Evolutionary conservation across 768 basidiomycete species (phyloP).

Genomic region (Mycena alexandri): DNA sequence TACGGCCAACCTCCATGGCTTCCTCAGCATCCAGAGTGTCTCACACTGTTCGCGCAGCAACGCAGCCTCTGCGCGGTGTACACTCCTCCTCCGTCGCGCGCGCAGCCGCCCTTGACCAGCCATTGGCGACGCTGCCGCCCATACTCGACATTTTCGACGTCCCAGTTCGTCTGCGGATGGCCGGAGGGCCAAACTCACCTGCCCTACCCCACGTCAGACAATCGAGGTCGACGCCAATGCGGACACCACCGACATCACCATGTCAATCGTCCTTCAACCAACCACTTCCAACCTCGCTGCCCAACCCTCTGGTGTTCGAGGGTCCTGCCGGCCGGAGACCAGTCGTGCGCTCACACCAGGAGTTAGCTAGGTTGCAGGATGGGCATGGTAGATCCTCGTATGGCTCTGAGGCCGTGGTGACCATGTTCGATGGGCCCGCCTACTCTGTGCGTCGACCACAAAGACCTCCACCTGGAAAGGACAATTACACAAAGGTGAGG

Average conservation of each 20-base stretch:
- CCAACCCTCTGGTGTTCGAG: constrained; percentile 23
- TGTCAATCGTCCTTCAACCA: background rate
- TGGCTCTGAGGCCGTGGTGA: background rate
- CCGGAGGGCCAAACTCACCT: background rate
- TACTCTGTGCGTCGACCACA: background rate
- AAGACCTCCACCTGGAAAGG: background rate
- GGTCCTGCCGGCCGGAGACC: constrained; percentile 22
- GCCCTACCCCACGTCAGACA: no score
- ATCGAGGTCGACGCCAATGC: background rate
- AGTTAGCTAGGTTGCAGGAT: background rate
- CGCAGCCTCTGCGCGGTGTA: constrained; percentile 7
- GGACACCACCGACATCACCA: background rate
- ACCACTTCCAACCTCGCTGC: constrained; percentile 12
- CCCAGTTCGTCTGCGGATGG: constrained; percentile 7
- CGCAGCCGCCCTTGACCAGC: background rate
- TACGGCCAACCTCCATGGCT: background rate
- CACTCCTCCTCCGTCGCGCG: constrained; percentile 13
- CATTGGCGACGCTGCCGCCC: constrained; percentile 9
- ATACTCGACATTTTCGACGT: constrained; percentile 31
- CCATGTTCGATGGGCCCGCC: constrained; percentile 27
- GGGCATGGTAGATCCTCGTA: no score
- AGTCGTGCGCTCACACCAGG: constrained; percentile 6
- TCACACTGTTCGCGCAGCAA: constrained; percentile 17
- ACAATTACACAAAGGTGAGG: background rate
- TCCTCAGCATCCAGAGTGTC: constrained; percentile 7